A percentile compares a stretch with the other conserved stretches of the same genome.
phyloP scores from a whole-genome alignment of 1,139 yeast species.

The Meyerozyma elateridarum region DNA sequence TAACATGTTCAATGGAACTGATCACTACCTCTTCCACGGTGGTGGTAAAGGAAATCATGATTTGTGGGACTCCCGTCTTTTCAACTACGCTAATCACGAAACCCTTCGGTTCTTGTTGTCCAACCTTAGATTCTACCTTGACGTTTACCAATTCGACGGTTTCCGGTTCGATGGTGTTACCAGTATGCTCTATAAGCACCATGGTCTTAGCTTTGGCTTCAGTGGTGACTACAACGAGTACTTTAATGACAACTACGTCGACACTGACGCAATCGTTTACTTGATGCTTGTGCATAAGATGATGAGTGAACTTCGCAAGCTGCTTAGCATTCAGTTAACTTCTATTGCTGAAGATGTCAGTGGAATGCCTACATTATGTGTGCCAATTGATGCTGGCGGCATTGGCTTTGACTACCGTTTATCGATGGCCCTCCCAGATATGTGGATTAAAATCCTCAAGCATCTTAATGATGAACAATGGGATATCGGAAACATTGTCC shows the following conservation, averaged over 20 bases:
- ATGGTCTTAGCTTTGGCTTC: conserved; percentile 85
- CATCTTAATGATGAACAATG: conserved; percentile 84
- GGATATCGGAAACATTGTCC: conserved; percentile 79
- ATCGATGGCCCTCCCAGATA: conserved; percentile 97
- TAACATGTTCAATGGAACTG: conserved; percentile 92
- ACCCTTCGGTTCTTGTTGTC: conserved; percentile 82
- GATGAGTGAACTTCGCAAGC: conserved; percentile 50
- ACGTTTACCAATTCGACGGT: conserved; percentile 86
- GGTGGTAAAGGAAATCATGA: conserved; percentile 83
- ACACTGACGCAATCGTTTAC: conserved; percentile 81
- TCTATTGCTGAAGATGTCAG: conserved; percentile 96
- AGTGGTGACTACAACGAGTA: conserved; percentile 93
- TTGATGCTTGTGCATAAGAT: conserved; percentile 83
- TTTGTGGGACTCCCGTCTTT: conserved; percentile 91
- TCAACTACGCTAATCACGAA: conserved; percentile 88
- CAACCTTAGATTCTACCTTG: conserved; percentile 81
- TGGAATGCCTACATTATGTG: conserved; percentile 93
- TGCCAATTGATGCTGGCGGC: conserved; percentile 72
- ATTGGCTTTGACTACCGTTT: conserved; percentile 90
- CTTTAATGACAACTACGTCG: conserved; percentile 75
- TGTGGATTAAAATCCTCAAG: conserved; percentile 95
- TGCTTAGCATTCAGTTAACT: conserved; percentile 44
- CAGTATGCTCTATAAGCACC: conserved; percentile 85
- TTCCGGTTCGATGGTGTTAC: conserved; percentile 97
- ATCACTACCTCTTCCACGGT: conserved; percentile 89